Percentiles rank a stretch among this genome's conserved stretches.
Conservation (phyloP, 148 eudicot genomes). For the Nepenthes mirabilis region DNA sequence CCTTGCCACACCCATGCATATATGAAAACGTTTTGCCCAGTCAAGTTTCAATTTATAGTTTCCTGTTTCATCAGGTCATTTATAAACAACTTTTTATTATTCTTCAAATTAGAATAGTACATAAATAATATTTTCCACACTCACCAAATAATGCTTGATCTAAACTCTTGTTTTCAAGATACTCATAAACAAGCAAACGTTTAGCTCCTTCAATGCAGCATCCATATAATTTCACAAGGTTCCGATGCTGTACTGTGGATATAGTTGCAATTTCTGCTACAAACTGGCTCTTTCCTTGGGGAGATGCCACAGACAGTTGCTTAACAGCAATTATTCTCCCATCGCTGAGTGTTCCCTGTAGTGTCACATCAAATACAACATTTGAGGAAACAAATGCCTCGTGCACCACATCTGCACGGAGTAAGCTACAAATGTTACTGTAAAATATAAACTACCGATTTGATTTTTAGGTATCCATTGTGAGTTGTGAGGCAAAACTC, state of each 20-base stretch:
- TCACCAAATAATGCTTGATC: constrained; percentile 83
- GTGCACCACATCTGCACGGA: background rate
- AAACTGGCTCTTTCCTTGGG: constrained; percentile 78
- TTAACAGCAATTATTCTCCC: constrained; percentile 73
- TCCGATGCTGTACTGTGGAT: constrained; percentile 77
- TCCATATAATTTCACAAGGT: constrained; percentile 72
- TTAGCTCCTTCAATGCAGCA: constrained; percentile 84
- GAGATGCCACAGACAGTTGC: constrained; percentile 62
- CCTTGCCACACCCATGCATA: constrained; percentile 78
- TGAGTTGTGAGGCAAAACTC: too few species aligned
- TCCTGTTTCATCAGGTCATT: constrained; percentile 20
- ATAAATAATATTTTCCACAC: background rate
- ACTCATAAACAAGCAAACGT: constrained; percentile 76
- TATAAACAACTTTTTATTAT: background rate
- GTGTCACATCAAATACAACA: background rate
- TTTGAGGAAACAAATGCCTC: background rate
- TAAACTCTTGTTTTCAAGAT: constrained; percentile 76
- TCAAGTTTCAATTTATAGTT: constrained; percentile 25
- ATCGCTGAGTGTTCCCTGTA: constrained; percentile 66
- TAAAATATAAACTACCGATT: too few species aligned
- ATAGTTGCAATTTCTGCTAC: constrained; percentile 80
- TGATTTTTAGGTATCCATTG: too few species aligned
- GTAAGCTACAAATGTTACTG: too few species aligned
- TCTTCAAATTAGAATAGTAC: background rate
- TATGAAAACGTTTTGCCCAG: constrained; percentile 66